Base-by-base conservation (phyloP, 108 stramenopile genomes). In the Cylindrotheca closterium region DNA sequence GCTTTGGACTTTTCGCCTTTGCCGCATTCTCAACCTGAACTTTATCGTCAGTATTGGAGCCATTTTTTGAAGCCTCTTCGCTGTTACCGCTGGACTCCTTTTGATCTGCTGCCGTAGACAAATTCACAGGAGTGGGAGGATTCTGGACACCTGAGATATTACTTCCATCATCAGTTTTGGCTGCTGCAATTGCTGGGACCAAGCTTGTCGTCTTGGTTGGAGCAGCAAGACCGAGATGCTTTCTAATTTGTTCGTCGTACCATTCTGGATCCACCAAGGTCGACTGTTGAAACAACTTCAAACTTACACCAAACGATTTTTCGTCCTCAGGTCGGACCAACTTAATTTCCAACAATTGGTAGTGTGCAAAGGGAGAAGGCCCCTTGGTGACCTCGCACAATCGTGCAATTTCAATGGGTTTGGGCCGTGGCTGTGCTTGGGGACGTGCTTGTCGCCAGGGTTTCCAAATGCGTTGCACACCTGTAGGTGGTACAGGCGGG, bases 291-390 rank as follows among this genome's bases (percentile, higher is more conserved):
- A 77, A 63, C 24, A 46, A 63, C 25, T 77, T 46, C 25, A 87
- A 45, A 30, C 63, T 71, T 28, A 87, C 83, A 25, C 86, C 86
- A 74, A 84, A 87, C 28, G 67, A 55, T 26, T 65, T 55, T 22
- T 51, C 55, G 52, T 49, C 18, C 45, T 22, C 23, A 47, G 55
- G 33, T 82, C 65, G 65, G 22, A 84, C 37, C 48, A 73, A 48
- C 5, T 70, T 19, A 15, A 62, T 30, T 21, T 70, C 19, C 7
- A 72, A 15, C n/a, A 48, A 51, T 31, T 79, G 58, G 0, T 49
- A 42, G 4, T 46, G 17, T 0, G 69, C 47, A 71, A 70, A 79
- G 3, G 78, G 78, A n/a, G 78, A 79, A 12, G 73, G 73, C n/a
- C 50, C 34, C 32, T 74, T 46, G 53, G 74, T 18, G 12, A 57